Conservation (phyloP, 2,329 filamentous ascomycete species). For the Xylariaceae sp. region DNA sequence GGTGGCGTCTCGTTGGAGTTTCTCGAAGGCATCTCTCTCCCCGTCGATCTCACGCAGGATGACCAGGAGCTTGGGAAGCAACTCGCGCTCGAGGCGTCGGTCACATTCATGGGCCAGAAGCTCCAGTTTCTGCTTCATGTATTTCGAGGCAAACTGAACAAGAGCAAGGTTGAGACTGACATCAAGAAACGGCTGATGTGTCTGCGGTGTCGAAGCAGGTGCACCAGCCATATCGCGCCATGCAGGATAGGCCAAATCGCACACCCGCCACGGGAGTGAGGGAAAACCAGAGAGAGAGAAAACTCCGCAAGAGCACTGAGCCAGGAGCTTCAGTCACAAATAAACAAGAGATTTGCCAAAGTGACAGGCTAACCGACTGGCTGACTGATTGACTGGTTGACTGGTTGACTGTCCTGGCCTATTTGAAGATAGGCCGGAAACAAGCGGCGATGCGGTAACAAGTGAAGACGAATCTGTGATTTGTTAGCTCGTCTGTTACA, state of each 20-base stretch:
- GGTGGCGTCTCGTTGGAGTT: conserved; percentile 25
- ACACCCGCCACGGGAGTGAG: neutral
- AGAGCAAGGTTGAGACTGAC: conserved; percentile 26
- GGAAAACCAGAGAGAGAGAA: neutral
- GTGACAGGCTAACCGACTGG: too few species aligned
- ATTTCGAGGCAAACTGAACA: conserved; percentile 26
- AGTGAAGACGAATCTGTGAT: too few species aligned
- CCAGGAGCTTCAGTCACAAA: too few species aligned
- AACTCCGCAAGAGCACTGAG: neutral
- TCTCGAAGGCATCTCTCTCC: conserved; percentile 27
- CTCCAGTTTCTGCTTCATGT: conserved; percentile 28
- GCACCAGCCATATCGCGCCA: conserved; percentile 22
- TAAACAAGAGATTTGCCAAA: too few species aligned
- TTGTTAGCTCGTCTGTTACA: too few species aligned
- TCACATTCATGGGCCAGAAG: conserved; percentile 26
- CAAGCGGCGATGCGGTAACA: too few species aligned
- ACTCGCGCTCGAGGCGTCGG: conserved; percentile 25
- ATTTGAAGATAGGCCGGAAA: too few species aligned
- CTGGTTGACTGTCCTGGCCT: too few species aligned
- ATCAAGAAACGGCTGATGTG: conserved; percentile 8
- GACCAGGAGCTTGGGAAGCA: conserved; percentile 27
- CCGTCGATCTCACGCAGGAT: conserved; percentile 27
- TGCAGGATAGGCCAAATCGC: conserved; percentile 6
- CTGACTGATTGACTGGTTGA: too few species aligned
- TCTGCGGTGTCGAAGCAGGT: conserved; percentile 10